Evolutionary conservation across 306 rosid species (phyloP).

Genomic region (Abrus pulchellus): DNA sequence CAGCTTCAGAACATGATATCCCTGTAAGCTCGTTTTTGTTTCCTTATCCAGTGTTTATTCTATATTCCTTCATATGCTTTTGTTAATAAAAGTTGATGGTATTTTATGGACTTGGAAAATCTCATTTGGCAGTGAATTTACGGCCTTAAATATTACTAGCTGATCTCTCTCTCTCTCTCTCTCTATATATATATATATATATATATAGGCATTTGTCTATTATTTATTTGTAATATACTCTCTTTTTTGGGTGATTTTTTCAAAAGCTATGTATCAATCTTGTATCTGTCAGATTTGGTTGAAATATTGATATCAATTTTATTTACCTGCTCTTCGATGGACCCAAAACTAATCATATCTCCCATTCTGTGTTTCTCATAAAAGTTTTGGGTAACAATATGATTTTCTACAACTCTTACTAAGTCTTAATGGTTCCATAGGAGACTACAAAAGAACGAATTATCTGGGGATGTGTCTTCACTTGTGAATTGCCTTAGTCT

Average conservation of each 20-base stretch:
- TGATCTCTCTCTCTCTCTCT: not conserved
- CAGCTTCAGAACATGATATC: slow-evolving; percentile 80
- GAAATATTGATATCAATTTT: not conserved
- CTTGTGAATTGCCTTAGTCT: slow-evolving; percentile 76
- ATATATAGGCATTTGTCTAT: not conserved
- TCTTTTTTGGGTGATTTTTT: not conserved
- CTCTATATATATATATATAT: too few species aligned
- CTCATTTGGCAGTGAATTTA: not conserved
- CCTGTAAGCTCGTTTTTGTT: slow-evolving; percentile 60
- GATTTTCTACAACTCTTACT: not conserved
- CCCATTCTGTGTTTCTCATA: not conserved
- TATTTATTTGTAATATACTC: not conserved
- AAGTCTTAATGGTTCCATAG: slow-evolving; percentile 48
- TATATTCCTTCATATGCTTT: slow-evolving; percentile 3
- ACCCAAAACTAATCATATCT: not conserved
- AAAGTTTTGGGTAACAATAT: not conserved
- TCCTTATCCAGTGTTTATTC: not conserved
- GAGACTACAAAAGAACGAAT: slow-evolving; percentile 77
- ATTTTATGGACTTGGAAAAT: slow-evolving; percentile 16
- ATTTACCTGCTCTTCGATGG: slow-evolving; percentile 15
- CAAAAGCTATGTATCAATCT: not conserved
- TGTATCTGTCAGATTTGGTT: not conserved
- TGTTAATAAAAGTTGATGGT: slow-evolving; percentile 10
- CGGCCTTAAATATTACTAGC: not conserved
- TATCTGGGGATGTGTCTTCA: slow-evolving; percentile 71